Conservation (phyloP, 352 stramenopile genomes). For the Pythium myriotylum region DNA sequence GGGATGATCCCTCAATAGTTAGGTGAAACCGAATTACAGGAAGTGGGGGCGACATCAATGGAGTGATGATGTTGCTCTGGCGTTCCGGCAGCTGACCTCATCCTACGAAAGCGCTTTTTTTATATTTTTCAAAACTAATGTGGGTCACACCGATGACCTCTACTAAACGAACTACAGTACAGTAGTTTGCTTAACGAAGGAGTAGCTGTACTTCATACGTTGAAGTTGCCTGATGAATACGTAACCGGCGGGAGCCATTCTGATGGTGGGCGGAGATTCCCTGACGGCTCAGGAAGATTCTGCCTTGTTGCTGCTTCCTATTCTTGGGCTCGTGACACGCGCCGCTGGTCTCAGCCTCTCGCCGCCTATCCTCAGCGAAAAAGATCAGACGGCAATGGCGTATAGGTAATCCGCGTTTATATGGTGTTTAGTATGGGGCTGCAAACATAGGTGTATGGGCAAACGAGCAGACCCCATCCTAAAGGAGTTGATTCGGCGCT, state of each 20-base stretch:
- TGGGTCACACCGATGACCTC: not conserved
- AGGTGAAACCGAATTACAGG: too few species aligned
- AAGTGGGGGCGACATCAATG: too few species aligned
- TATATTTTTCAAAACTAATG: not conserved
- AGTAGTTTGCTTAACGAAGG: not conserved
- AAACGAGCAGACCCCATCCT: slow-evolving; percentile 18
- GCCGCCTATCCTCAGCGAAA: slow-evolving; percentile 18
- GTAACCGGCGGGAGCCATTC: slow-evolving; percentile 4
- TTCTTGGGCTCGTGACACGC: slow-evolving; percentile 9
- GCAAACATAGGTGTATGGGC: slow-evolving; percentile 10
- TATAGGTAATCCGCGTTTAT: slow-evolving; percentile 21
- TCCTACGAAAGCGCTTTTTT: too few species aligned
- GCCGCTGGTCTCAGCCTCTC: not conserved
- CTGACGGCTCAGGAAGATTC: not conserved
- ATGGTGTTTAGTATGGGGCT: slow-evolving; percentile 27
- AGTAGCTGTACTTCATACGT: slow-evolving; percentile 7
- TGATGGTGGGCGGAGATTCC: not conserved
- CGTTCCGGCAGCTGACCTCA: too few species aligned
- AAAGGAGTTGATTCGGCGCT: not conserved
- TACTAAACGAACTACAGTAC: too few species aligned
- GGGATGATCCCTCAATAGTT: too few species aligned
- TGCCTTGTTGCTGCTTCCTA: not conserved
- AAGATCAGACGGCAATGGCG: slow-evolving; percentile 6
- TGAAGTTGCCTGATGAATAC: slow-evolving; percentile 21
- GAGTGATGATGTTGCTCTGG: too few species aligned